A percentile compares a stretch with the other conserved stretches of the same genome.
Evolutionary conservation across 2,329 filamentous ascomycete genomes (phyloP).

Genomic region (Stagonosporopsis tanaceti): DNA sequence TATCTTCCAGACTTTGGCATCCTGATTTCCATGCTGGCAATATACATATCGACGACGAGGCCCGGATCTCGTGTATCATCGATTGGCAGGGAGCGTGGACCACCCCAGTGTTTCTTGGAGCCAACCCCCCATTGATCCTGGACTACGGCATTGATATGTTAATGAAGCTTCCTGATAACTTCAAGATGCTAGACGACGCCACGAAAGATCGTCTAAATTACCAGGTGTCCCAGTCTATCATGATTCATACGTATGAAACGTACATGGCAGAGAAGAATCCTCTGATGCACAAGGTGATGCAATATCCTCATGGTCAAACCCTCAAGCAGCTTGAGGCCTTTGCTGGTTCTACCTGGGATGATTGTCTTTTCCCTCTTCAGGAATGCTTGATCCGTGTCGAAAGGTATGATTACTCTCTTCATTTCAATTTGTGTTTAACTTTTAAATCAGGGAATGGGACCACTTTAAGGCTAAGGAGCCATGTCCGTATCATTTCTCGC

Average conservation of each 20-base stretch:
- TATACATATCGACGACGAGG: conserved; percentile 35
- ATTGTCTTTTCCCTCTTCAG: conserved; percentile 33
- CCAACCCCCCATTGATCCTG: conserved; percentile 34
- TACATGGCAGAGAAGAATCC: conserved; percentile 33
- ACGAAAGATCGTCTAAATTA: conserved; percentile 33
- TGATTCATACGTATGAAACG: conserved; percentile 35
- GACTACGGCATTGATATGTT: conserved; percentile 38
- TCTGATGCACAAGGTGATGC: conserved; percentile 37
- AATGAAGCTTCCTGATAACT: conserved; percentile 38
- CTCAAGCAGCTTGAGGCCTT: conserved; percentile 41
- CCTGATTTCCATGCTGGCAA: conserved; percentile 42
- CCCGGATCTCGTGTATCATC: conserved; percentile 37
- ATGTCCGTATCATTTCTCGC: conserved; percentile 39
- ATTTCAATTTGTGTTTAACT: not conserved
- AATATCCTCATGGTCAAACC: conserved; percentile 33
- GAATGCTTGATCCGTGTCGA: conserved; percentile 36
- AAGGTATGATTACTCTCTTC: conserved; percentile 23
- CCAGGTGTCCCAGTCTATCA: conserved; percentile 36
- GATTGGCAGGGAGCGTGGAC: conserved; percentile 40
- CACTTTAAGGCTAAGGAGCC: not conserved
- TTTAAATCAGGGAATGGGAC: not conserved
- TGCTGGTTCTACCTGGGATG: conserved; percentile 36
- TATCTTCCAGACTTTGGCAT: conserved; percentile 38
- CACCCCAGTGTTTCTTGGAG: conserved; percentile 34
- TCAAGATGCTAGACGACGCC: conserved; percentile 33